Evolutionary conservation across 441 rosid genomes (phyloP).

Genomic region (Oxalis stricta): DNA sequence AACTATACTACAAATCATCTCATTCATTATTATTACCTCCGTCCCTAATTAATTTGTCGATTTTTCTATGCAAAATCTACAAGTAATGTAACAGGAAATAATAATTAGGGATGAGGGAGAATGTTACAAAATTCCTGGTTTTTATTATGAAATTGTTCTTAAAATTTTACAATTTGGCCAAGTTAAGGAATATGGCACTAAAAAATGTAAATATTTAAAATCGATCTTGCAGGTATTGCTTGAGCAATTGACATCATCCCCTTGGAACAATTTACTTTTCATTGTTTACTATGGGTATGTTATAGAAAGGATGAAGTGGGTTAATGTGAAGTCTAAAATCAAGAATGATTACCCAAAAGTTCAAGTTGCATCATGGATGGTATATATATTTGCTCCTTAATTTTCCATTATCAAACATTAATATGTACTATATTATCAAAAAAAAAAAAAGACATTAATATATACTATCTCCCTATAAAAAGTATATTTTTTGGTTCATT

Average conservation of each 20-base stretch:
- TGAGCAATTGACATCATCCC: conserved; percentile 83
- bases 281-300: conserved; percentile 64
- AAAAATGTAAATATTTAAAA: conserved; percentile 11
- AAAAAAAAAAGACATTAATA: no score
- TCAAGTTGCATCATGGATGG: conserved; percentile 80
- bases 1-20: no score
- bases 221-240: conserved; percentile 38
- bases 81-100: no score
- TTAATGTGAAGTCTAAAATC: conserved; percentile 59
- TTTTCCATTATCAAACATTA: not conserved
- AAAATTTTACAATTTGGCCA: not conserved
- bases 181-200: not conserved
- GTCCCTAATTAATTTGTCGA: not conserved
- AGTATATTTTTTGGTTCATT: no score
- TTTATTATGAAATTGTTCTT: not conserved
- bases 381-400: no score
- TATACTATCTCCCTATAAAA: no score
- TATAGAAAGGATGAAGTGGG: no score
- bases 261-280: conserved; percentile 75
- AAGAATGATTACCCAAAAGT: conserved; percentile 61
- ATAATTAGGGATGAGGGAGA: not conserved
- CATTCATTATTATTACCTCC: not conserved
- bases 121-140: no score
- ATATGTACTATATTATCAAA: no score
- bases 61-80: not conserved